Percentiles rank a stretch among this genome's conserved stretches.
Conservation (phyloP, 768 basidiomycete species). For the Saitozyma podzolica region DNA sequence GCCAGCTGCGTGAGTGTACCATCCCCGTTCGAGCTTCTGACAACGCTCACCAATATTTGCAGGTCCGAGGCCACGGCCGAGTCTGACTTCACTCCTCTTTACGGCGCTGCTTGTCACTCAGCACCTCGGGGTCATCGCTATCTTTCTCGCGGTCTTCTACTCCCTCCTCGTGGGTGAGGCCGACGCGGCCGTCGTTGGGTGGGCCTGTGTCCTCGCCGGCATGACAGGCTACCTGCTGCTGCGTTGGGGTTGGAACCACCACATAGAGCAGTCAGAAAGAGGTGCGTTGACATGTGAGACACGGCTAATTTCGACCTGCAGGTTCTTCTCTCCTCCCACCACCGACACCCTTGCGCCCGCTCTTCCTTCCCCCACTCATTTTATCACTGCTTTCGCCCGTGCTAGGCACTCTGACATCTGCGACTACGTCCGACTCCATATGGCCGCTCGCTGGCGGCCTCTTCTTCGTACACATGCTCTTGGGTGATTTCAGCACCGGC, state of each 20-base stretch:
- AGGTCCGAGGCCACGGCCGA: conserved; percentile 32
- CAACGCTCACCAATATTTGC: neutral
- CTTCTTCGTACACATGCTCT: conserved; percentile 74
- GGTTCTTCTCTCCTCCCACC: conserved; percentile 20
- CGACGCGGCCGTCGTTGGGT: conserved; percentile 24
- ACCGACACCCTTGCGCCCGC: conserved; percentile 33
- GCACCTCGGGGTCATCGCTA: conserved; percentile 74
- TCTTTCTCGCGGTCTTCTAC: conserved; percentile 75
- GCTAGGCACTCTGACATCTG: conserved; percentile 84
- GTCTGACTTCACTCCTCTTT: conserved; percentile 24
- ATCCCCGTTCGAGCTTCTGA: neutral
- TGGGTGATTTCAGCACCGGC: conserved; percentile 66
- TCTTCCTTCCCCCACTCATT: conserved; percentile 76
- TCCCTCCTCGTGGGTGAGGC: conserved; percentile 20
- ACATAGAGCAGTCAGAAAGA: neutral
- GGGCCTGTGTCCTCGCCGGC: conserved; percentile 23
- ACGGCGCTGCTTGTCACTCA: conserved; percentile 66
- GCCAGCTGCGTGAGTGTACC: conserved; percentile 44
- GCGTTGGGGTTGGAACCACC: conserved; percentile 29
- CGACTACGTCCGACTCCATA: conserved; percentile 94
- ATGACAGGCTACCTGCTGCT: conserved; percentile 17
- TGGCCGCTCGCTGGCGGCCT: conserved; percentile 89
- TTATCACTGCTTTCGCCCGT: conserved; percentile 89
- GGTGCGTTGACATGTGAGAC: neutral
- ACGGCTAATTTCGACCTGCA: neutral